Conservation (phyloP, 768 basidiomycete species). For the Tricholoma bakamatsutake region DNA sequence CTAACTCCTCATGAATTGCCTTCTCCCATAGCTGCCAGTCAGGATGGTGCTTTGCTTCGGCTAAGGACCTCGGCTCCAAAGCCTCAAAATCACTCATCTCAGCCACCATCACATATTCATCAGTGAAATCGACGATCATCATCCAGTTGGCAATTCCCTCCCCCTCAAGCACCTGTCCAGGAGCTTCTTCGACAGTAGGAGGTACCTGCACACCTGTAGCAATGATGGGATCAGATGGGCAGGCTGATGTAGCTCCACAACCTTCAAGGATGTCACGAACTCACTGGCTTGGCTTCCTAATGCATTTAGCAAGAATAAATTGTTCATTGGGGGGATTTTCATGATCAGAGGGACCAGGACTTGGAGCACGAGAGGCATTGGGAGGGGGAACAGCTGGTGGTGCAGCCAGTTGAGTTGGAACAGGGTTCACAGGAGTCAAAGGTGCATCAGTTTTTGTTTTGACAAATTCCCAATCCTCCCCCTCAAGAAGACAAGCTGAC, state of each 20-base stretch:
- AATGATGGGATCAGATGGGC: not conserved
- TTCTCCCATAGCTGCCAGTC: too few relatives aligned
- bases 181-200: not conserved
- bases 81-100: too few relatives aligned
- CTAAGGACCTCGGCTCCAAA: too few relatives aligned
- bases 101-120: too few relatives aligned
- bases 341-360: not conserved
- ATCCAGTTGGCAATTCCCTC: not conserved
- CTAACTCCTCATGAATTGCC: too few relatives aligned
- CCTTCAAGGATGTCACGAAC: constrained; percentile 4
- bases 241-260: not conserved
- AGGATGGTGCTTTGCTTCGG: too few relatives aligned
- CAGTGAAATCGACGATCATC: not conserved
- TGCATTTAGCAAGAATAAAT: not conserved
- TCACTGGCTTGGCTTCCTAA: not conserved
- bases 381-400: not conserved
- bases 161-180: not conserved
- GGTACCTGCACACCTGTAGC: not conserved
- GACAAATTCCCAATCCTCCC: not conserved
- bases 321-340: not conserved
- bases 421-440: not conserved
- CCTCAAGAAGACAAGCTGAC: not conserved
- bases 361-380: not conserved
- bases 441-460: not conserved
- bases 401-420: not conserved